Evolutionary conservation across 2,329 filamentous ascomycete species (phyloP).

Genomic region (Talaromyces sp.): DNA sequence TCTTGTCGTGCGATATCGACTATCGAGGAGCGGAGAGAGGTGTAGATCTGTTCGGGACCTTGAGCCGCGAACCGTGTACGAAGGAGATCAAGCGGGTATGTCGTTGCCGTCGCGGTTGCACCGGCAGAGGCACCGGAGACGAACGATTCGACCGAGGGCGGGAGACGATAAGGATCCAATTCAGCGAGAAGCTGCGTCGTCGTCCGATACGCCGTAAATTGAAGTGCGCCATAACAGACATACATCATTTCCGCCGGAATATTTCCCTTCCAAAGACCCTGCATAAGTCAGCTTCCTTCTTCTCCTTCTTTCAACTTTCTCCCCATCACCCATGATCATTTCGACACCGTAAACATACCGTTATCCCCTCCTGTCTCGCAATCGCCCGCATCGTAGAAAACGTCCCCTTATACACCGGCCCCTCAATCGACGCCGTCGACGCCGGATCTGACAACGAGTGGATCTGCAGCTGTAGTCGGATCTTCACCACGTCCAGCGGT

Average conservation of each 20-base stretch:
- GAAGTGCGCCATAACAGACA: conserved; percentile 82
- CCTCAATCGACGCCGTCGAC: conserved; percentile 54
- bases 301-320: not conserved
- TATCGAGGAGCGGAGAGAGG: conserved; percentile 69
- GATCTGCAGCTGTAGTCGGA: conserved; percentile 90
- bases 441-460: conserved; percentile 78
- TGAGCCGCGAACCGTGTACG: conserved; percentile 97
- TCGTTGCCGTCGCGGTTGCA: conserved; percentile 76
- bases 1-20: conserved; percentile 74
- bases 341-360: conserved; percentile 43
- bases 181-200: conserved; percentile 68
- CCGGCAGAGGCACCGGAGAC: conserved; percentile 81
- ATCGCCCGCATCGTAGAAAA: conserved; percentile 76
- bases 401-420: conserved; percentile 69
- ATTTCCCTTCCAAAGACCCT: conserved; percentile 94
- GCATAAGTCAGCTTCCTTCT: not conserved
- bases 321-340: not conserved
- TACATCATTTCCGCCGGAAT: conserved; percentile 94
- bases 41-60: conserved; percentile 77
- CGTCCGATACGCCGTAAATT: conserved; percentile 86
- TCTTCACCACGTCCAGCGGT: conserved; percentile 96
- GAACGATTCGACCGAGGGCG: conserved; percentile 75
- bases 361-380: conserved; percentile 76
- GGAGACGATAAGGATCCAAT: conserved; percentile 56
- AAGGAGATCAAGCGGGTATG: conserved; percentile 91